phyloP scores from a whole-genome alignment of 257 asterid genomes.

The Petunia secreta region DNA sequence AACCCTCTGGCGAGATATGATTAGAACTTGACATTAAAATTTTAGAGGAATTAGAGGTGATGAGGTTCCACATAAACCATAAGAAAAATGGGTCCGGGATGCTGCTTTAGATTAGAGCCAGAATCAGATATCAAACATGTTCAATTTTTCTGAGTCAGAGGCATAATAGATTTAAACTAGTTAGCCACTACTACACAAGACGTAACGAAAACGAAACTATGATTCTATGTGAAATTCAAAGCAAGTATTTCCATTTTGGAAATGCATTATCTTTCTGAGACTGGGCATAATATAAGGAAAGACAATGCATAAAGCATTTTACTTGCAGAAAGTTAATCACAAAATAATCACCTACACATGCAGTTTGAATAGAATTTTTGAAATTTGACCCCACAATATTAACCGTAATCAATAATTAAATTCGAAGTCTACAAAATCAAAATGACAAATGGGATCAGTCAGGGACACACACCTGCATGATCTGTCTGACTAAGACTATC shows the following conservation, averaged over 20 bases:
- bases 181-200: conserved; percentile 2
- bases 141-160: neutral
- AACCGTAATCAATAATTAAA: neutral
- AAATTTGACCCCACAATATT: conserved; percentile 2
- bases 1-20: neutral
- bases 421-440: neutral
- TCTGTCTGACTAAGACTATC: conserved; percentile 77
- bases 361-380: neutral
- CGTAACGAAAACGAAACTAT: neutral
- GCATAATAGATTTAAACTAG: neutral
- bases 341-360: neutral
- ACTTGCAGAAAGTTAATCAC: conserved; percentile 16
- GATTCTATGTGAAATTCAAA: neutral
- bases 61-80: neutral
- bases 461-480: conserved; percentile 61
- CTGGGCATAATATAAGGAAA: neutral
- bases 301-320: conserved; percentile 7
- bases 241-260: conserved; percentile 2
- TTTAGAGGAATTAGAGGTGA: neutral
- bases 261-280: conserved; percentile 7
- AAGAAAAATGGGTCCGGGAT: neutral
- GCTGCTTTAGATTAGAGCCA: neutral
- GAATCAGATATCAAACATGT: neutral
- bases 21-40: neutral
- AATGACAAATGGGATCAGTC: conserved; percentile 4